Evolutionary conservation across 305 asterid species (phyloP), one percentile per base, ranked within the genome.

Genomic region (Plantago coronopus): DNA sequence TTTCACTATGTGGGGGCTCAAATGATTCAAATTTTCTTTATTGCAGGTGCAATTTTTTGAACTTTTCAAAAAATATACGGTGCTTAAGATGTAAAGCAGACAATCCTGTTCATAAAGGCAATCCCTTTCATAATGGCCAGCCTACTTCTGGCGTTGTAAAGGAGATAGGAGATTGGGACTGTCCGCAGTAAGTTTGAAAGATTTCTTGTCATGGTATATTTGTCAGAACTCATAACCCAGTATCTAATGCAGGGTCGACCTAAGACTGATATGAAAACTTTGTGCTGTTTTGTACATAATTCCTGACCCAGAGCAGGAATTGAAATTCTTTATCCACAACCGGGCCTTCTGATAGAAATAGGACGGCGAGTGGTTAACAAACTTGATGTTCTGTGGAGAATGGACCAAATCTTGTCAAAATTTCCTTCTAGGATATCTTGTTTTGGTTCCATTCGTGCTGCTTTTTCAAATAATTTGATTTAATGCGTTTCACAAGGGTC

Each of bases 151-250:
- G 7, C 4, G 38, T 31, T 48, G 85, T 68, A 72, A 78, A 67
- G 87, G 85, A 82, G 74, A 78, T 56, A 59, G 97, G 97, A 54
- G 96, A 91, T 62, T 91, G 97, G 97, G 76, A 78, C 67, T 91
- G 97, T 73, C 73, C 79, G 48, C 65, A 69, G 96, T 88, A 86
- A 74, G 94, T 74, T 66, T 44, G 44, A 22, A 62, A 58, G 60
- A n/a, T 44, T 68, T 68, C 61, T 31, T 31, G 7, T 31, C 38
- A 31, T 31, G 38, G 38, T 31, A 0, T 31, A 31, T 31, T 6
- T 31, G 3, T 31, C 38, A 31, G 4, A 31, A 27, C 31, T 5
- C n/a, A n/a, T n/a, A n/a, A n/a, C n/a, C n/a, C n/a, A n/a, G n/a
- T n/a, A n/a, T n/a, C n/a, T n/a, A n/a, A n/a, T n/a, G n/a, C n/a